Percentiles rank a stretch among this genome's conserved stretches.
These are phyloP conservation scores for Sequoia sempervirens DNA, from an alignment of 75 land plant species.

Conservation along the genomic window DNA sequence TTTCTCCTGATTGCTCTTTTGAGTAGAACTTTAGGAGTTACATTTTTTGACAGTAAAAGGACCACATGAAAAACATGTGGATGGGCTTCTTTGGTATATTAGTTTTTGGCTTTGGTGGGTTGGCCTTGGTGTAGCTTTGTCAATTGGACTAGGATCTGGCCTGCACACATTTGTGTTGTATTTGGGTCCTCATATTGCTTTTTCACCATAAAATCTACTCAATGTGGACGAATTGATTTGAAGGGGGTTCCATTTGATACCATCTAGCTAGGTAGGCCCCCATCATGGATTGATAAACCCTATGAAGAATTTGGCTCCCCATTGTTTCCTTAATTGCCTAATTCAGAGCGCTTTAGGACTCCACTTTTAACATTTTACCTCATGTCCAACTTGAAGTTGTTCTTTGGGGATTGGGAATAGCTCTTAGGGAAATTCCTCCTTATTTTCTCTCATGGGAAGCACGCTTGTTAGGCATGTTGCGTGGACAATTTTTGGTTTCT, in stretches of 20 bases:
- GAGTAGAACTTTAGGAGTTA: constrained; percentile 16
- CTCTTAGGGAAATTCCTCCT: constrained; percentile 97
- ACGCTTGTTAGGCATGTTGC: no score
- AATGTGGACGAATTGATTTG: constrained; percentile 87
- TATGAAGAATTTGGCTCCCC: constrained; percentile 76
- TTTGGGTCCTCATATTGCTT: constrained; percentile 89
- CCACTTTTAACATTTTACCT: constrained; percentile 71
- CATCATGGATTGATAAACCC: constrained; percentile 80
- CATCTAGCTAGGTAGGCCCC: constrained; percentile 56
- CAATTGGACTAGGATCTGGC: constrained; percentile 95
- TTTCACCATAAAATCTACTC: constrained; percentile 68
- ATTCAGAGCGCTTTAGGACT: constrained; percentile 40
- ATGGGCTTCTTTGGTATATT: constrained; percentile 45
- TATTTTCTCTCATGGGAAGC: constrained; percentile 96
- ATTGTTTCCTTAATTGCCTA: constrained; percentile 31
- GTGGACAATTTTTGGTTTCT: no score
- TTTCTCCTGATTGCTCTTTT: constrained; percentile 25
- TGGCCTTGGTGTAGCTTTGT: constrained; percentile 85
- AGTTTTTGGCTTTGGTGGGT: constrained; percentile 79
- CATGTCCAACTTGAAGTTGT: constrained; percentile 86
- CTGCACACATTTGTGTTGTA: constrained; percentile 95
- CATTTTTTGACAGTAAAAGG: constrained; percentile 44
- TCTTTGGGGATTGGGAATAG: constrained; percentile 95
- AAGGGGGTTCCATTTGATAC: constrained; percentile 90
- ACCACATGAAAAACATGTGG: constrained; percentile 66